Evolutionary conservation across 2,329 filamentous ascomycete genomes (phyloP), one percentile per base, ranked within the genome.

Genomic region (Fusarium haematococcum): DNA sequence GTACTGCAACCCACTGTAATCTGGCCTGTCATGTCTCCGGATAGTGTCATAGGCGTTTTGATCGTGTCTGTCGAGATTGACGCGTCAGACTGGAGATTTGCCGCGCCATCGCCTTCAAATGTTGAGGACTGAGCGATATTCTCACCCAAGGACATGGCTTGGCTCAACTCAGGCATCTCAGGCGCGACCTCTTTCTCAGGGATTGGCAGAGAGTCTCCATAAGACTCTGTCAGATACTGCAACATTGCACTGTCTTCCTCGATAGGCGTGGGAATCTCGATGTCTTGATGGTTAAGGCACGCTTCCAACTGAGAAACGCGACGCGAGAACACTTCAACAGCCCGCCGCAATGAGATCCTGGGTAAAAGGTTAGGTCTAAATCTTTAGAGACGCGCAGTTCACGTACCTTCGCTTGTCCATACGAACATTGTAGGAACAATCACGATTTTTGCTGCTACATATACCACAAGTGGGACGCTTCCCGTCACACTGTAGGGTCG

Each of bases 341-440:
- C 41, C n/a, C 23, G n/a, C 13, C 41, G 41, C n/a, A 45, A n/a
- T 6, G 41, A 45, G n/a, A 45, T 20, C 16, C 41, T 45, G 41
- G n/a, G 41, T 45, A 14, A 45, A 23, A 11, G 9, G 23, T 20
- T 11, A n/a, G 16, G 14, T 23, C 41, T 18, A 30, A 48, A 43
- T 20, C 18, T 57, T 25, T 39, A 35, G 33, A 35, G 33, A 35
- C 14, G 33, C 33, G 14, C 6, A 16, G 14, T 35, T 16, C 33
- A 16, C 14, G 33, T 30, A 64, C 61, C 56, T 64, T 57, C 61
- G 37, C 61, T 32, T 56, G 50, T 64, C 61, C 23, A 64, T 23
- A 14, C 35, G 32, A 13, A 25, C 61, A 57, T 16, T 16, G 33
- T 64, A 64, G 20, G 39, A 30, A 35, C 61, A 64, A n/a, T 57